Evolutionary conservation across 2,329 filamentous ascomycete genomes (phyloP).

Genomic region (Aspergillus tubingensis): DNA sequence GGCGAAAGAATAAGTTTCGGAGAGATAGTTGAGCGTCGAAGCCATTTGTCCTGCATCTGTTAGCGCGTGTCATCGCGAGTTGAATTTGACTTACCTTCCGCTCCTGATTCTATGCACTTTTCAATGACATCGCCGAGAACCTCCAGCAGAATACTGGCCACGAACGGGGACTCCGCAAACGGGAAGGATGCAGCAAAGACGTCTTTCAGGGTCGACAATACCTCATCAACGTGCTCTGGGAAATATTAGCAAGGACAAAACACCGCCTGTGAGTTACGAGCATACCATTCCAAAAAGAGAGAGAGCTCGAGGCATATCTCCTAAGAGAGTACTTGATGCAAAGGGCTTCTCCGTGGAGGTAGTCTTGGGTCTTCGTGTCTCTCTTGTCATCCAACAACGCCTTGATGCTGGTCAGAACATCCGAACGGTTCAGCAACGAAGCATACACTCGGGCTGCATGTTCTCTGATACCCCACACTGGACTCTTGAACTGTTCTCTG

Average conservation of each 20-base stretch:
- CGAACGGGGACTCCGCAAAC: constrained; percentile 35
- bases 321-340: constrained; percentile 43
- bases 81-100: constrained; percentile 29
- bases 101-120: constrained; percentile 31
- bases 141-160: constrained; percentile 39
- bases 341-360: constrained; percentile 44
- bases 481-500: constrained; percentile 42
- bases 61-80: neutral
- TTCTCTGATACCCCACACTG: constrained; percentile 50
- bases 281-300: constrained; percentile 39
- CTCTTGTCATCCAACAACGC: constrained; percentile 25
- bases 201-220: constrained; percentile 28
- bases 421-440: constrained; percentile 35
- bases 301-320: constrained; percentile 35
- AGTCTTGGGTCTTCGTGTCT: constrained; percentile 33
- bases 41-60: constrained; percentile 23
- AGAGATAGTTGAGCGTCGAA: constrained; percentile 25
- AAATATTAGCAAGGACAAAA: constrained; percentile 9
- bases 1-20: constrained; percentile 30
- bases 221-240: constrained; percentile 32
- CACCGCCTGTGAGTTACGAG: too few relatives aligned
- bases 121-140: constrained; percentile 41
- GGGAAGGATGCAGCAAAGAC: constrained; percentile 31
- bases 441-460: constrained; percentile 49
- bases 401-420: constrained; percentile 35